These are phyloP conservation scores for Bisporella sp. DNA, from an alignment of 2,329 filamentous ascomycete species.

Conservation along the genomic window DNA sequence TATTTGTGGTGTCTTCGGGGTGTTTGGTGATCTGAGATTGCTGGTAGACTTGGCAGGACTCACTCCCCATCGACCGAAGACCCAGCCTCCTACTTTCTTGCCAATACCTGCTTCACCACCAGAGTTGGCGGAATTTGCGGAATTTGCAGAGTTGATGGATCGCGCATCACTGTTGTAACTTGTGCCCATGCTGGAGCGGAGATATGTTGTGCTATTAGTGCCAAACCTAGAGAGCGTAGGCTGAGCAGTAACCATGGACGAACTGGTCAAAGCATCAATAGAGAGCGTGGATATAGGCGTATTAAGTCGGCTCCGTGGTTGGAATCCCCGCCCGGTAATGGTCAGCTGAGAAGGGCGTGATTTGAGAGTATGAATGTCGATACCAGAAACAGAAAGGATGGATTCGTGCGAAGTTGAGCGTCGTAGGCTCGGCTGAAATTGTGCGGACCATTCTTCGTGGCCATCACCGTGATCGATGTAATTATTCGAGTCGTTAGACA, in stretches of 20 bases:
- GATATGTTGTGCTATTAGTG: conserved; percentile 43
- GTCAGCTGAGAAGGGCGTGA: conserved; percentile 70
- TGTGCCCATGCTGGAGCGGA: conserved; percentile 47
- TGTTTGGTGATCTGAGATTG: conserved; percentile 8
- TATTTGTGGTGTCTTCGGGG: conserved; percentile 5
- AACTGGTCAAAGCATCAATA: conserved; percentile 48
- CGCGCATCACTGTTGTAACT: conserved; percentile 23
- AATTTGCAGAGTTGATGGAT: conserved; percentile 26
- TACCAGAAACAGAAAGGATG: conserved; percentile 76
- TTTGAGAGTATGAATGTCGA: conserved; percentile 83
- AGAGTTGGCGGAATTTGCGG: not conserved
- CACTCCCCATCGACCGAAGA: conserved; percentile 55
- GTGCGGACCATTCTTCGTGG: conserved; percentile 18
- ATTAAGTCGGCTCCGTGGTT: conserved; percentile 39
- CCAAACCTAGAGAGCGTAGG: conserved; percentile 43
- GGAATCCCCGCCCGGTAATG: conserved; percentile 36
- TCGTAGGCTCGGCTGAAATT: conserved; percentile 44
- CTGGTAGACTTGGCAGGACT: conserved; percentile 35
- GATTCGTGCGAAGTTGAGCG: conserved; percentile 77
- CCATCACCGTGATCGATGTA: not conserved
- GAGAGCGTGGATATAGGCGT: conserved; percentile 33
- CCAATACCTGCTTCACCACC: conserved; percentile 30
- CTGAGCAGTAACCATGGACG: conserved; percentile 46
- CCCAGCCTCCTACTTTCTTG: conserved; percentile 57
- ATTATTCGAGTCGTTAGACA: conserved; percentile 14